These are phyloP conservation scores for Fonsecaea nubica DNA, from an alignment of 2,329 filamentous ascomycete species.

Conservation along the genomic window DNA sequence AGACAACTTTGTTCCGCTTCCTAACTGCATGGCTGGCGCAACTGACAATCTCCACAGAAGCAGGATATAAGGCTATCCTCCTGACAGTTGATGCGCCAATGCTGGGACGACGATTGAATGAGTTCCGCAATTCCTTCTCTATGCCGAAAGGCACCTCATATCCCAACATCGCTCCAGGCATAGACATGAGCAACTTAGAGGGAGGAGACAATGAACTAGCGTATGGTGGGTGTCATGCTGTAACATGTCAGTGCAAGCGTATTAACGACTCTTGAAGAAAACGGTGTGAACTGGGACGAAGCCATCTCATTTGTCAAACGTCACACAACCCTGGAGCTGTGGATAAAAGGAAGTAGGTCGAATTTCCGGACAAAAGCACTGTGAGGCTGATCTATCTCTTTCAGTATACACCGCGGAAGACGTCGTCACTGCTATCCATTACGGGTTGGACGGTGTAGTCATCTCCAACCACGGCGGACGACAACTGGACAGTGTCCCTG, in stretches of 20 bases:
- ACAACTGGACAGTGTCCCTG: conserved; percentile 37
- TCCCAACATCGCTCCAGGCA: conserved; percentile 35
- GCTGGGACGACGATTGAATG: conserved; percentile 60
- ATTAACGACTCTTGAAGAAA: conserved; percentile 41
- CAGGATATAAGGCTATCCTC: conserved; percentile 62
- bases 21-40: not conserved
- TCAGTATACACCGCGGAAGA: conserved; percentile 35
- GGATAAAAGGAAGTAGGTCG: conserved; percentile 39
- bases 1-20: not conserved
- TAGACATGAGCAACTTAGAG: conserved; percentile 26
- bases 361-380: conserved; percentile 31
- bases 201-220: conserved; percentile 19
- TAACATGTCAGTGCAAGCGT: not conserved
- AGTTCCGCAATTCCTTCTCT: conserved; percentile 60
- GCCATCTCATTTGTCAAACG: conserved; percentile 58
- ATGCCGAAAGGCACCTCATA: conserved; percentile 36
- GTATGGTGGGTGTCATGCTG: conserved; percentile 12
- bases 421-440: conserved; percentile 35
- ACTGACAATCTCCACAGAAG: conserved; percentile 40
- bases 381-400: not conserved
- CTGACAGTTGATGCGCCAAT: conserved; percentile 63
- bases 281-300: conserved; percentile 56
- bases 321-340: conserved; percentile 42
- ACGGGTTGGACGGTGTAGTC: conserved; percentile 36
- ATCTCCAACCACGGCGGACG: conserved; percentile 39